Base-by-base conservation (phyloP, 345 rosid genomes). In the Gossypium stocksii region DNA sequence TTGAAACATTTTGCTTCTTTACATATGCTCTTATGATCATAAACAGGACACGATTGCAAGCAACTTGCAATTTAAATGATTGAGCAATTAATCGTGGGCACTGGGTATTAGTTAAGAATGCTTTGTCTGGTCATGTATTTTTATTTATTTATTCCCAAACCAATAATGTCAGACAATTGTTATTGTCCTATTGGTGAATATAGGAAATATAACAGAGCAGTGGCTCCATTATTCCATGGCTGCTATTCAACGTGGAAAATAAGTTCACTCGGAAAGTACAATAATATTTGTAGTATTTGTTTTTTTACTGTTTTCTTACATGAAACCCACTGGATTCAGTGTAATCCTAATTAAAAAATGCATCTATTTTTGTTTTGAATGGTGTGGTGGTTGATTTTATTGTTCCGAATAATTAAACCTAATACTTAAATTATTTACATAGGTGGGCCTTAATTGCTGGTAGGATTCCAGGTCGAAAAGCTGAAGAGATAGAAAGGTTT, bases 381-480 rank as follows among this genome's bases (percentile, higher is more conserved):
- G 27, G 60, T 51, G 29, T 2, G 12, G 59, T 27, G 2, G 19
- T 19, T 49, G 54, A n/a, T 11, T 27, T 53, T 23, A 7, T 49
- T 27, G 0, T 29, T n/a, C 27, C 60, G 17, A 71, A 54, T 34
- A 4, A 15, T 71, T 1, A 58, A 34, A 41, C 19, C 44, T 51
- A 16, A 51, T 51, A 52, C 23, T 22, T 72, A 45, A 41, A 41
- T 61, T 3, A 53, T 61, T 48, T 10, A n/a, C 51, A 23, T 74
- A 85, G 88, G 70, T 85, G 88, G 88, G 81, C 51, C 69, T 77
- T 85, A 73, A 85, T 85, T 12, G 88, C 86, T 0, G 88, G 86
- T 10, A 62, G 88, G 58, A 70, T 85, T 81, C 86, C 88, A 1
- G 88, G 88, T 9, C 70, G 86, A 3, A 83, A 77, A 63, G 82